phyloP scores from a whole-genome alignment of 768 basidiomycete genomes.

The Filobasidium wieringae region DNA sequence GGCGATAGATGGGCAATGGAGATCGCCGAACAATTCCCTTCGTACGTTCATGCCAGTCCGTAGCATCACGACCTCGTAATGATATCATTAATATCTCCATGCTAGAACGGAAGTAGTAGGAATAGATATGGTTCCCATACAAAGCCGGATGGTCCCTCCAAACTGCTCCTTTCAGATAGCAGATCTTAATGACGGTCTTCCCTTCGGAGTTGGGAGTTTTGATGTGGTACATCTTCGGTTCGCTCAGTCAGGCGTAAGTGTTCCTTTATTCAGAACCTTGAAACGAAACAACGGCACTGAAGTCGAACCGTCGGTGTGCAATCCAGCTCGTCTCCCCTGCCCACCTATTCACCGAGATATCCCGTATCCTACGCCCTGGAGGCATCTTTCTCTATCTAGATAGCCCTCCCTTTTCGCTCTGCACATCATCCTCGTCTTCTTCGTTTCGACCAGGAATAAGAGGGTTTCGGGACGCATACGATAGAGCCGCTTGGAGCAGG shows the following conservation, averaged over 20 bases:
- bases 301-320: background rate
- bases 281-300: background rate
- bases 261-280: background rate
- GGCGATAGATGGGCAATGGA: constrained; percentile 19
- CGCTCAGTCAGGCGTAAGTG: constrained; percentile 15
- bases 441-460: background rate
- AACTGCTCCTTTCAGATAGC: constrained; percentile 16
- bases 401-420: background rate
- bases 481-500: background rate
- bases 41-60: constrained; percentile 6
- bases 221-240: constrained; percentile 25
- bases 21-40: constrained; percentile 19
- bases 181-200: constrained; percentile 17
- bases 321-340: background rate
- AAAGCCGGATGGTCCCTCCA: constrained; percentile 12
- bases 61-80: background rate
- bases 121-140: constrained; percentile 17
- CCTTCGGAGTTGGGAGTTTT: constrained; percentile 14
- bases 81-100: background rate
- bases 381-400: constrained; percentile 28
- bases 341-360: constrained; percentile 42
- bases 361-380: constrained; percentile 51
- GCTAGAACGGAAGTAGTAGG: background rate
- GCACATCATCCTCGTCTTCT: no score
- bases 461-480: background rate